Percentiles rank a stretch among this genome's conserved stretches.
These are phyloP conservation scores for Phytophthora sansomeana DNA, from an alignment of 352 stramenopile species.

Conservation along the genomic window DNA sequence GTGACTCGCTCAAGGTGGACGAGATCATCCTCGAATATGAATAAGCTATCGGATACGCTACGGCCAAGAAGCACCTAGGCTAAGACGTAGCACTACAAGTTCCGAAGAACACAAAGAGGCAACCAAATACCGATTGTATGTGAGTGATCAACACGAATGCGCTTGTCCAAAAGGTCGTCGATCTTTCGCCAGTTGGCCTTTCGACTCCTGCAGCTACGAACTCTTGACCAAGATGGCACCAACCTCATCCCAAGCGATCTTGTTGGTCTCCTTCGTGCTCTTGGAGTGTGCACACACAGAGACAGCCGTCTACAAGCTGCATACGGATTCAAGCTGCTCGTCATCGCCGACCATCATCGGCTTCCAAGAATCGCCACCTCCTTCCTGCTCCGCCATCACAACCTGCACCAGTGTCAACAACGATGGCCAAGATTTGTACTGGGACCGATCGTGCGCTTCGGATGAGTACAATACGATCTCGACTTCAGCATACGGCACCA, in stretches of 20 bases:
- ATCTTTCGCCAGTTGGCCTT: conserved; percentile 19
- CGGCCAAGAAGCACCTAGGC: background rate
- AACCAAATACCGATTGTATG: conserved; percentile 15
- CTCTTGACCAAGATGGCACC: conserved; percentile 3
- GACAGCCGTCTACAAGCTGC: conserved; percentile 36
- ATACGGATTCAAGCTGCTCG: conserved; percentile 39
- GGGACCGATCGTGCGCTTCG: conserved; percentile 32
- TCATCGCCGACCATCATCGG: conserved; percentile 37
- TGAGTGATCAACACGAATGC: conserved; percentile 10
- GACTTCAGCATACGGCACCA: conserved; percentile 23
- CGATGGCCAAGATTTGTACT: conserved; percentile 35
- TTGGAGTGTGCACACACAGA: background rate
- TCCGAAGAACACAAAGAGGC: conserved; percentile 3
- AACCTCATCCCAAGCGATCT: conserved; percentile 7
- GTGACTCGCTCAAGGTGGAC: conserved; percentile 92
- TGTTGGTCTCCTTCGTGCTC: conserved; percentile 14
- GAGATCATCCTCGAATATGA: conserved; percentile 94
- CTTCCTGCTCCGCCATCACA: conserved; percentile 34
- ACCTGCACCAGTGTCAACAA: conserved; percentile 30
- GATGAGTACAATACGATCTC: conserved; percentile 21
- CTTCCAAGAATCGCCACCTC: conserved; percentile 34
- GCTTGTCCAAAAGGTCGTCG: background rate
- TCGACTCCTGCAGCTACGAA: background rate
- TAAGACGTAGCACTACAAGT: background rate
- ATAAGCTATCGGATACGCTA: conserved; percentile 37